phyloP scores from a whole-genome alignment of 495 filamentous ascomycete genomes.

The Hyaloscypha variabilis region DNA sequence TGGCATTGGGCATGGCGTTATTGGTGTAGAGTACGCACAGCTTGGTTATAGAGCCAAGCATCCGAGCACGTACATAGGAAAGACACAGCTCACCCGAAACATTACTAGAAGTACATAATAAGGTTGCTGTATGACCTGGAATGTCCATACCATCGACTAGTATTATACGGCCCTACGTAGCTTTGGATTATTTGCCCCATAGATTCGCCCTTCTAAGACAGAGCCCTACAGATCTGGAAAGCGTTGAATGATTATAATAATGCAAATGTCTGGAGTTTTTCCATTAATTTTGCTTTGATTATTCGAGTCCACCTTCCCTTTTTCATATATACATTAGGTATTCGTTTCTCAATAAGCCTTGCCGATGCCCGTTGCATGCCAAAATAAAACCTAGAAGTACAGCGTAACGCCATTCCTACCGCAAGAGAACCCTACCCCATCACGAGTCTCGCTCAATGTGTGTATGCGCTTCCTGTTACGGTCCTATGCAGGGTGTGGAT shows the following conservation, averaged over 20 bases:
- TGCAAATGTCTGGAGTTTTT: background rate
- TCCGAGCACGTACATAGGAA: constrained; percentile 8
- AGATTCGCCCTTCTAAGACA: no score
- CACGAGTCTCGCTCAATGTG: constrained; percentile 13
- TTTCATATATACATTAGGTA: constrained; percentile 30
- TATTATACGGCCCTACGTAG: no score
- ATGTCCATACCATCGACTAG: no score
- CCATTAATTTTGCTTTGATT: background rate
- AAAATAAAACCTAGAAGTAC: constrained; percentile 20
- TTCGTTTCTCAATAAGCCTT: constrained; percentile 9
- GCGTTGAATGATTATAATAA: no score
- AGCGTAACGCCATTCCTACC: constrained; percentile 9
- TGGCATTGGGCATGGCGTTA: constrained; percentile 15
- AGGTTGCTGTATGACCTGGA: background rate
- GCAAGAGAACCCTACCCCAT: background rate
- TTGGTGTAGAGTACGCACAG: background rate
- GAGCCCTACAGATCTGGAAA: no score
- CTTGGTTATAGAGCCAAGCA: constrained; percentile 5
- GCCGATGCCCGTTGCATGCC: constrained; percentile 8
- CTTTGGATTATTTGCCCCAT: no score
- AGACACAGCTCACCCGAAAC: background rate
- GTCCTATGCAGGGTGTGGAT: constrained; percentile 20
- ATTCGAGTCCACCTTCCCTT: constrained; percentile 3
- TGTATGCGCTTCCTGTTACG: constrained; percentile 12
- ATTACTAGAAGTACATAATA: background rate